Percentiles rank a stretch among this genome's conserved stretches.
Evolutionary conservation across 1,139 yeast species (phyloP).

Genomic region (Suhomyces atakaporum): DNA sequence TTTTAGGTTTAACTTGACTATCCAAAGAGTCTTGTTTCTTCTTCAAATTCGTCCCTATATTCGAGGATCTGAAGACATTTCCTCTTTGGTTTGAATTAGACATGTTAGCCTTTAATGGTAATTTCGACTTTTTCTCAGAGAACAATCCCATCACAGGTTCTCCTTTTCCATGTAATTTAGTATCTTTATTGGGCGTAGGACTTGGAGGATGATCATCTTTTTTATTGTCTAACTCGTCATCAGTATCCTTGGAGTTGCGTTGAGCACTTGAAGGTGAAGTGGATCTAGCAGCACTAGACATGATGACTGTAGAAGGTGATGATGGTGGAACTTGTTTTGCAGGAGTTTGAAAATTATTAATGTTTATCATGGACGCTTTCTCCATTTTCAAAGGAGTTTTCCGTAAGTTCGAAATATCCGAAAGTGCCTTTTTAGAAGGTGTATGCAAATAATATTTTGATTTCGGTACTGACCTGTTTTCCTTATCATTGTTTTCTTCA

Average conservation of each 20-base stretch:
- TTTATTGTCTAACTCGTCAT: conserved; percentile 7
- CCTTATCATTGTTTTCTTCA: conserved; percentile 17
- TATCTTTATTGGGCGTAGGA: conserved; percentile 45
- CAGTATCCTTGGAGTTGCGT: conserved; percentile 8
- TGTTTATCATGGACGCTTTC: conserved; percentile 7
- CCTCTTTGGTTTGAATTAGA: conserved; percentile 1
- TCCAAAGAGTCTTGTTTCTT: conserved; percentile 13
- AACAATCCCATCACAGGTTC: conserved; percentile 50
- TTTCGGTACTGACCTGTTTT: conserved; percentile 9
- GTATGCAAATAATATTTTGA: conserved; percentile 27
- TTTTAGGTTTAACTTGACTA: conserved; percentile 9
- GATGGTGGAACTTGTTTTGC: conserved; percentile 23
- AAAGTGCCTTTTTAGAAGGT: conserved; percentile 35
- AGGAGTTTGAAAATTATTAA: conserved; percentile 20
- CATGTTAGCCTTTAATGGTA: conserved; percentile 7
- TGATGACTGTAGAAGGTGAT: conserved; percentile 28
- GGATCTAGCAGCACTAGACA: conserved; percentile 20
- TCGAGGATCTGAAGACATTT: conserved; percentile 12
- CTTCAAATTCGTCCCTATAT: conserved; percentile 20
- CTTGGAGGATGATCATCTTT: conserved; percentile 30
- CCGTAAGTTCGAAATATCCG: conserved; percentile 27
- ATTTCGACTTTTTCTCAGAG: conserved; percentile 28
- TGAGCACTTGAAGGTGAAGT: conserved; percentile 6
- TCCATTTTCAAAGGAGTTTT: conserved; percentile 16
- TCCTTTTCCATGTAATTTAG: conserved; percentile 16